These are phyloP conservation scores for Tubosaeta sp. DNA, from an alignment of 768 basidiomycete genomes.

Conservation along the genomic window DNA sequence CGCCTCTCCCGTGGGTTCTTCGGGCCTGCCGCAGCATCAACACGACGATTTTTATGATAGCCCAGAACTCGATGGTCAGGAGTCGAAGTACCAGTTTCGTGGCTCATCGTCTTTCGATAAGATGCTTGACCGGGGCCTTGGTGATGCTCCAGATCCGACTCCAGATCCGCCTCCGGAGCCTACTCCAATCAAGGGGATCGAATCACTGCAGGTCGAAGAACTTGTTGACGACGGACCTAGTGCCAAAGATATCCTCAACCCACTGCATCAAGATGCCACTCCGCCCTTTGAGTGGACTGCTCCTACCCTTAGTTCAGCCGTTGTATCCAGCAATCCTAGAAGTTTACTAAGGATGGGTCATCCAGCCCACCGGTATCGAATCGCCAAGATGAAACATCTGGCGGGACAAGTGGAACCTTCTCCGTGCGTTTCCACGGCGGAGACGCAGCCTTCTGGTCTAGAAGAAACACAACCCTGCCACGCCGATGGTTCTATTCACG, in stretches of 20 bases:
- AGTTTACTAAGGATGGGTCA: constrained; percentile 32
- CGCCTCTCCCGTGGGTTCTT: constrained; percentile 44
- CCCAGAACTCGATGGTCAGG: constrained; percentile 16
- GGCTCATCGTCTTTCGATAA: constrained; percentile 40
- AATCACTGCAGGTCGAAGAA: constrained; percentile 3
- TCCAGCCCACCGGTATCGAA: constrained; percentile 30
- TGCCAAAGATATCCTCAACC: neutral
- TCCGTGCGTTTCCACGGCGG: constrained; percentile 7
- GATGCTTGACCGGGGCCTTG: constrained; percentile 33
- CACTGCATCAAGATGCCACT: constrained; percentile 5
- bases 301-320: constrained; percentile 9
- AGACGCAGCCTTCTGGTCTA: constrained; percentile 16
- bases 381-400: constrained; percentile 24
- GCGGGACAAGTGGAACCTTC: constrained; percentile 18
- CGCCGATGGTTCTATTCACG: neutral
- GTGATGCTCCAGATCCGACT: constrained; percentile 21
- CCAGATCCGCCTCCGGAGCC: constrained; percentile 23
- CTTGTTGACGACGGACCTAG: constrained; percentile 4
- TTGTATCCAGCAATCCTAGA: constrained; percentile 25
- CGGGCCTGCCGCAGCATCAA: constrained; percentile 11
- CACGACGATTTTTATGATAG: constrained; percentile 9
- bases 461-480: constrained; percentile 18
- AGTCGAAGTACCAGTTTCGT: constrained; percentile 34
- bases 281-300: constrained; percentile 20
- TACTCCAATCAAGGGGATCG: constrained; percentile 7